Evolutionary conservation across 768 basidiomycete species (phyloP).

Genomic region (Mycena galopus): DNA sequence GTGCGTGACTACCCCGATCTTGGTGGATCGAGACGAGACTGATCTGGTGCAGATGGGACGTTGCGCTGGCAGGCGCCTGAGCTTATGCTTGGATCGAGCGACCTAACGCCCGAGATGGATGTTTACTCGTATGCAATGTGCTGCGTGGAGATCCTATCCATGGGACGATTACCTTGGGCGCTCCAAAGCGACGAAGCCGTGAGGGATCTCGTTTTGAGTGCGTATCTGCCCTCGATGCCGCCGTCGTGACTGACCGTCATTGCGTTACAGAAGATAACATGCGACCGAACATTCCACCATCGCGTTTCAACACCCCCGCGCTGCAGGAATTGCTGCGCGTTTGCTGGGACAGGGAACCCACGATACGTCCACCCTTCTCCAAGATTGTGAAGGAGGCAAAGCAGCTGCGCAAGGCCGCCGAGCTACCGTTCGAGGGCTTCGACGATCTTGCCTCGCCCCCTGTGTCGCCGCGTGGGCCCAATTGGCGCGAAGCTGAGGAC

Average conservation of each 20-base stretch:
- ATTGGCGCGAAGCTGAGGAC: constrained; percentile 32
- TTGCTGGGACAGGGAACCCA: constrained; percentile 71
- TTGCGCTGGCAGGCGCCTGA: constrained; percentile 83
- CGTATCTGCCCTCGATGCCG: constrained; percentile 29
- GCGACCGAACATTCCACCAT: constrained; percentile 63
- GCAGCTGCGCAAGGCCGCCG: constrained; percentile 52
- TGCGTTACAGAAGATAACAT: constrained; percentile 57
- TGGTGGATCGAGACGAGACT: constrained; percentile 8
- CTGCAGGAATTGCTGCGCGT: constrained; percentile 59
- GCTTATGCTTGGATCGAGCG: constrained; percentile 62
- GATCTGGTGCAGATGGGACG: constrained; percentile 62
- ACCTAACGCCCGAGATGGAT: constrained; percentile 68
- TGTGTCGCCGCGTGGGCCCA: constrained; percentile 29
- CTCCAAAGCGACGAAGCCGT: constrained; percentile 64
- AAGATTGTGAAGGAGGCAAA: constrained; percentile 61
- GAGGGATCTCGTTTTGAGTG: constrained; percentile 64
- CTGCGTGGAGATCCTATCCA: constrained; percentile 72
- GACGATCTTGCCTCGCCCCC: constrained; percentile 45
- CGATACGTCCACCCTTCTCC: constrained; percentile 64
- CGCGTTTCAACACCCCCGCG: constrained; percentile 48
- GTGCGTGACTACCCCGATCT: constrained; percentile 50
- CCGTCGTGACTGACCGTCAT: constrained; percentile 26
- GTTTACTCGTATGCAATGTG: constrained; percentile 79
- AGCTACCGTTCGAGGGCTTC: constrained; percentile 44
- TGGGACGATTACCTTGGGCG: constrained; percentile 73